A percentile compares a stretch with the other conserved stretches of the same genome.
Evolutionary conservation across 2,329 filamentous ascomycete species (phyloP).

Genomic region (Lecanoromycetidae sp.): DNA sequence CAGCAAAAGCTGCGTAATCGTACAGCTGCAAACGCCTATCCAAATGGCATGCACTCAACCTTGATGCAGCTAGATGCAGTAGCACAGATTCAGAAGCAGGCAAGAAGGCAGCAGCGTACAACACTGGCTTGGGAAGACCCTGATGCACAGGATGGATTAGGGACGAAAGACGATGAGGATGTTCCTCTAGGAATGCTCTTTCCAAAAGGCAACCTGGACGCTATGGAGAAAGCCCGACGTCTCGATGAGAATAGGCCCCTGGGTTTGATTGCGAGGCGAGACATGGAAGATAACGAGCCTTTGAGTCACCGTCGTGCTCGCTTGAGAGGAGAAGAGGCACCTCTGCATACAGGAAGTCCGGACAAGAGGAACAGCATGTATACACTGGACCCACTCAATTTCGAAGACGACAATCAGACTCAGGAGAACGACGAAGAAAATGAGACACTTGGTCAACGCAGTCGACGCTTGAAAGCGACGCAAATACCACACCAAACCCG

Average conservation of each 20-base stretch:
- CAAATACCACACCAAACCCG: slow-evolving; percentile 8
- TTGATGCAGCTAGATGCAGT: slow-evolving; percentile 83
- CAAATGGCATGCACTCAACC: slow-evolving; percentile 79
- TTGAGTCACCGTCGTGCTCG: slow-evolving; percentile 65
- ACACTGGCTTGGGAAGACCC: slow-evolving; percentile 84
- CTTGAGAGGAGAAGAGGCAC: slow-evolving; percentile 49
- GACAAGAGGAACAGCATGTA: slow-evolving; percentile 27
- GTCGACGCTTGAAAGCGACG: slow-evolving; percentile 26
- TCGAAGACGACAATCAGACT: slow-evolving; percentile 15
- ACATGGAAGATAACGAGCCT: slow-evolving; percentile 87
- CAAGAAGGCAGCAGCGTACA: slow-evolving; percentile 61
- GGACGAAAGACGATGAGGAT: slow-evolving; percentile 61
- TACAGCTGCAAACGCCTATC: slow-evolving; percentile 49
- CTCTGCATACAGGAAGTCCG: slow-evolving; percentile 21
- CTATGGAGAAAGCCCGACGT: slow-evolving; percentile 20
- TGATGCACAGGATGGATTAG: slow-evolving; percentile 29
- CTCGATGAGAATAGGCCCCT: slow-evolving; percentile 26
- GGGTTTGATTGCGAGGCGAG: slow-evolving; percentile 52
- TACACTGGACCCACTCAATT: slow-evolving; percentile 22
- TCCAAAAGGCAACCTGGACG: slow-evolving; percentile 35
- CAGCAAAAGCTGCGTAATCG: slow-evolving; percentile 72
- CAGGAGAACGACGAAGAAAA: slow-evolving; percentile 28
- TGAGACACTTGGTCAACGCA: slow-evolving; percentile 35
- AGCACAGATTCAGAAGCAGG: slow-evolving; percentile 67
- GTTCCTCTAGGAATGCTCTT: slow-evolving; percentile 76